Base-by-base conservation (phyloP, 345 rosid genomes). In the Trapa bicornis region DNA sequence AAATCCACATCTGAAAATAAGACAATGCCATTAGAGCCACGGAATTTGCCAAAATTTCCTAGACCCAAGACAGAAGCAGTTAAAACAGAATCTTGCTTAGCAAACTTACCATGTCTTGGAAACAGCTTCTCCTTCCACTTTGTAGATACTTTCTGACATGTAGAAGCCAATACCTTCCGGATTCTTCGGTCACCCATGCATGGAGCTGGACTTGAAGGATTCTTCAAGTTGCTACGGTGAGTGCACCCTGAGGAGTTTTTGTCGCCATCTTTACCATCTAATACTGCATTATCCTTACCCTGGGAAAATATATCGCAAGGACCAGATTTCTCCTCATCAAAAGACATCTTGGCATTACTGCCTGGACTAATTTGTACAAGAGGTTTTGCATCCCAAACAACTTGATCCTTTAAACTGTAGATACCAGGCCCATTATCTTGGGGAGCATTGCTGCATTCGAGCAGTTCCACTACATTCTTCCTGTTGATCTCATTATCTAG, bases 101-200 rank as follows among this genome's bases (percentile, higher is more conserved):
- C 10, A 54, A 35, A 67, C 84, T 79, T 72, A 91, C 97, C 83
- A 67, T 81, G 48, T 63, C 75, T 84, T 58, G 80, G 74, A 76
- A 70, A 70, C 38, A 80, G 67, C 37, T 62, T 78, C 65, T 83
- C 88, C 86, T 81, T 93, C 61, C 72, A 70, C 69, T 83, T 84
- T 39, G 88, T 76, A 68, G 85, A 64, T 64, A 74, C 83, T 77
- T 87, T 91, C 85, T 92, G 80, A 75, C 76, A 78, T 77, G 78
- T 87, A 32, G 99, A 89, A 77, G 97, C 95, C 86, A 83, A 73
- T 70, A 89, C 75, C 82, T 91, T 94, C 78, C 86, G 86, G 73
- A 87, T 89, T 80, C 95, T 87, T 75, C 92, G 78, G 76, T 89
- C 96, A 70, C 97, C 99, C 70, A 81, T 77, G 54, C 84, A 84